Conservation (phyloP, 768 basidiomycete species). For the Boletus pseudopeckii region DNA sequence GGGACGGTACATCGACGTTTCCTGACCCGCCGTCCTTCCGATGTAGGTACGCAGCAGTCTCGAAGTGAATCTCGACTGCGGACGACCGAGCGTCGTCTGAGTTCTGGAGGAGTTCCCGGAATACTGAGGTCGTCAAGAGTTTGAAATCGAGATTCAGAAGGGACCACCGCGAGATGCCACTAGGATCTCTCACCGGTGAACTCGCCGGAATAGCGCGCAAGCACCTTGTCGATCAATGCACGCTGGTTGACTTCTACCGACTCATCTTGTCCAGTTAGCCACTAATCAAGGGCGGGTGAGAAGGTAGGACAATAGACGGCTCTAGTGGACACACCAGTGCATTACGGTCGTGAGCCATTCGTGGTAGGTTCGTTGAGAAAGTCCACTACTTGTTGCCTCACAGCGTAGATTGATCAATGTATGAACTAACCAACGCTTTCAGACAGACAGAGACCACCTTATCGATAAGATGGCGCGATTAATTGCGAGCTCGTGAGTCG, state of each 20-base stretch:
- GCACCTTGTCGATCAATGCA: conserved; percentile 94
- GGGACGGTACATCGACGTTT: conserved; percentile 12
- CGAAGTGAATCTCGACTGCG: conserved; percentile 75
- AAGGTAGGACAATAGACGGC: neutral
- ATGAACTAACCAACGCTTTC: neutral
- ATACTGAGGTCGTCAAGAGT: conserved; percentile 36
- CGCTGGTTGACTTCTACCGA: conserved; percentile 91
- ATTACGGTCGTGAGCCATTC: conserved; percentile 30
- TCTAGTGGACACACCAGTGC: conserved; percentile 23
- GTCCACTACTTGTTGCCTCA: neutral
- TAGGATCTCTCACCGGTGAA: conserved; percentile 57
- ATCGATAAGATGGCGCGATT: neutral
- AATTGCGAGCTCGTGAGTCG: neutral
- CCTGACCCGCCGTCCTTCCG: conserved; percentile 9
- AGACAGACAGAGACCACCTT: neutral
- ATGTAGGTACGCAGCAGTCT: conserved; percentile 53
- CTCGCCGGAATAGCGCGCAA: conserved; percentile 93
- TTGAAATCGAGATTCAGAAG: neutral
- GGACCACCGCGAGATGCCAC: neutral
- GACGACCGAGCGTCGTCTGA: conserved; percentile 86
- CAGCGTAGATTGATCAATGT: neutral
- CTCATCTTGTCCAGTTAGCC: conserved; percentile 67
- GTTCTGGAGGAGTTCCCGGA: conserved; percentile 90
- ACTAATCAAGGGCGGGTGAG: conserved; percentile 28
- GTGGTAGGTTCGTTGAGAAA: neutral